A percentile compares a stretch with the other conserved stretches of the same genome.
These are phyloP conservation scores for Penium margaritaceum DNA, from an alignment of 139 green algal genomes.

Conservation along the genomic window DNA sequence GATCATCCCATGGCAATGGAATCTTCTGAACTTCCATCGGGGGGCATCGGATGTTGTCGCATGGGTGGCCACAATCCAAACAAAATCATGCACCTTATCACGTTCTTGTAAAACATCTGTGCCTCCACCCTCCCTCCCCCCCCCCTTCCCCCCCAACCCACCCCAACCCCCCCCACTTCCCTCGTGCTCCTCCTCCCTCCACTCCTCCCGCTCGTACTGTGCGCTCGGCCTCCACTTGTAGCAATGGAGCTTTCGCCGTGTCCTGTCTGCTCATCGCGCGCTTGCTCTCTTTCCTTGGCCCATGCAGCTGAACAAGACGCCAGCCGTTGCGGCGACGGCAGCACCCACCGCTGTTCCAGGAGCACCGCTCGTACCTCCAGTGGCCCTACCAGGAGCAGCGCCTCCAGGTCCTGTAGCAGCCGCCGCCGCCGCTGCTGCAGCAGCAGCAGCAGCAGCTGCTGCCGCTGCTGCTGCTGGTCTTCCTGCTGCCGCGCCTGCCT, in stretches of 20 bases:
- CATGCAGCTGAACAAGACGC: conserved; percentile 6
- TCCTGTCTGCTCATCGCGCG: not conserved
- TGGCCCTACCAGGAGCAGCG: not conserved
- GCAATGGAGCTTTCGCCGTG: not conserved
- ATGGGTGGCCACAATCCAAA: no score
- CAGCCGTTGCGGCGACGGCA: not conserved
- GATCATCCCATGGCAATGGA: no score
- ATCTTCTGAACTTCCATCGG: no score
- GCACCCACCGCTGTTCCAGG: not conserved
- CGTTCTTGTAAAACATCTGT: no score
- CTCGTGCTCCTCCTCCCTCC: no score
- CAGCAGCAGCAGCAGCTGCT: not conserved
- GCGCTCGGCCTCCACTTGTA: no score
- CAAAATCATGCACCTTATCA: no score
- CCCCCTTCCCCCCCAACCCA: no score
- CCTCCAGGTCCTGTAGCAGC: conserved; percentile 2
- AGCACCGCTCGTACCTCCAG: not conserved
- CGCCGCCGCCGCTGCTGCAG: conserved; percentile 1
- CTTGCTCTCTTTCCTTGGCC: not conserved
- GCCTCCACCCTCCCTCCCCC: no score
- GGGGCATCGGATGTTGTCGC: no score
- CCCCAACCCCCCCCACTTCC: no score
- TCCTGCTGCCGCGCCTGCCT: not conserved
- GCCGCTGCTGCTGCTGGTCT: not conserved
- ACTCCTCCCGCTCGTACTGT: no score